A percentile compares a stretch with the other conserved stretches of the same genome.
Evolutionary conservation across 768 basidiomycete genomes (phyloP).

Genomic region (Filobasidium wieringae): DNA sequence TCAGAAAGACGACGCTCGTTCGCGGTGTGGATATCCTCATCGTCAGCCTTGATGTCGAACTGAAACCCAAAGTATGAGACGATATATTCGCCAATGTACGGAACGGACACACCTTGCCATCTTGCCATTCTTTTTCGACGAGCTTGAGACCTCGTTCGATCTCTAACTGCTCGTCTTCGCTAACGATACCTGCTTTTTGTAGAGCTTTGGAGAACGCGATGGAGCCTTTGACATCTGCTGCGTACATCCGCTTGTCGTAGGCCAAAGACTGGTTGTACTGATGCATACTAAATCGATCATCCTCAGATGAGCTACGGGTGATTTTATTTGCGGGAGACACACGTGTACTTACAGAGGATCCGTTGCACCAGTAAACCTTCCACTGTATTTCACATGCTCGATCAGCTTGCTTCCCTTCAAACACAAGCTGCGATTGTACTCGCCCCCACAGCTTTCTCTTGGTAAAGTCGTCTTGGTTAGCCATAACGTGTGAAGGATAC

Average conservation of each 20-base stretch:
- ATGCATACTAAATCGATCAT: constrained; percentile 64
- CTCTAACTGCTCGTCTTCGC: constrained; percentile 58
- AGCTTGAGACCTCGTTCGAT: constrained; percentile 54
- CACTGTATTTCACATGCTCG: not conserved
- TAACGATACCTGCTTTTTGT: constrained; percentile 64
- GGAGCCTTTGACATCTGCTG: constrained; percentile 81
- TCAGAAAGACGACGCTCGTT: constrained; percentile 91
- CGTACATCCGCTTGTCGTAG: constrained; percentile 90
- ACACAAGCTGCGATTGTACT: not conserved
- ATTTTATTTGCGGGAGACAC: too few relatives aligned
- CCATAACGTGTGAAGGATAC: constrained; percentile 1
- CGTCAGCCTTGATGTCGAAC: constrained; percentile 71
- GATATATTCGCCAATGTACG: not conserved
- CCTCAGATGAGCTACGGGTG: not conserved
- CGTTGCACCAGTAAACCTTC: constrained; percentile 20
- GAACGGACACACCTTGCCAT: constrained; percentile 49
- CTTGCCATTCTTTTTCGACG: constrained; percentile 76
- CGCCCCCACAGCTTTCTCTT: constrained; percentile 23
- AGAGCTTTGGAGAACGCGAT: constrained; percentile 91
- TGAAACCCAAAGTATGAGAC: constrained; percentile 35
- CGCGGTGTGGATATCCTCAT: constrained; percentile 98
- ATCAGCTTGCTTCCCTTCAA: too few relatives aligned
- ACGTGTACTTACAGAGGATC: constrained; percentile 22
- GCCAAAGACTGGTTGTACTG: constrained; percentile 90
- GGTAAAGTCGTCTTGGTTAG: constrained; percentile 17